A percentile compares a stretch with the other conserved stretches of the same genome.
phyloP scores from a whole-genome alignment of 1,284 basidiomycete species.

The Trichosporon coremiiforme region DNA sequence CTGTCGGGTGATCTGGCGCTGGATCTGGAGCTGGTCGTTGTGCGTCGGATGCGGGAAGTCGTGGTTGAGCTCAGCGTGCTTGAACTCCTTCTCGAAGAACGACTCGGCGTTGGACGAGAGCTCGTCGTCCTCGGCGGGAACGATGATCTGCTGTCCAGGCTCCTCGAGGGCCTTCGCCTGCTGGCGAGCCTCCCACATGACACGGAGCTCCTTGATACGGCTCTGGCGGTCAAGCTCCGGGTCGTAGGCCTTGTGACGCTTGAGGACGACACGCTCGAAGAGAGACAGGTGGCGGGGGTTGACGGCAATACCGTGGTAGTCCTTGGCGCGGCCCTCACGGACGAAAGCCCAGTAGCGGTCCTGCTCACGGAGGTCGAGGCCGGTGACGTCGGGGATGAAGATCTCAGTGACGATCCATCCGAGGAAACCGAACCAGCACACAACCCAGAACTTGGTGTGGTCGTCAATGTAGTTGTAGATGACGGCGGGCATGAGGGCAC shows the following conservation, averaged over 20 bases:
- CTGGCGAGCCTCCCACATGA: conserved; percentile 53
- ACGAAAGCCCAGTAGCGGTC: conserved; percentile 63
- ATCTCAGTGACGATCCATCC: conserved; percentile 58
- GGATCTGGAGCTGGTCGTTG: conserved; percentile 38
- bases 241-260: conserved; percentile 60
- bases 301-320: conserved; percentile 63
- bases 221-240: conserved; percentile 59
- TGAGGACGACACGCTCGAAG: conserved; percentile 59
- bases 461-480: conserved; percentile 54
- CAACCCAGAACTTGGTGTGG: conserved; percentile 61
- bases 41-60: conserved; percentile 17
- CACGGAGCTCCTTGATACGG: conserved; percentile 60
- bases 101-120: conserved; percentile 37
- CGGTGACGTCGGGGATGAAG: conserved; percentile 62
- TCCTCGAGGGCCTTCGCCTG: conserved; percentile 34
- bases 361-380: conserved; percentile 62
- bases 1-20: conserved; percentile 42
- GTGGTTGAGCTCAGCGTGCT: conserved; percentile 19
- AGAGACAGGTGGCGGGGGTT: conserved; percentile 60
- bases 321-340: conserved; percentile 56
- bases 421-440: conserved; percentile 61
- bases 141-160: conserved; percentile 28
- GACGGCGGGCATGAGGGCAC: conserved; percentile 58
- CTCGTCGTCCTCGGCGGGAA: conserved; percentile 42
- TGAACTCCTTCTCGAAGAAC: conserved; percentile 39